Evolutionary conservation across 2,329 filamentous ascomycete species (phyloP).

Genomic region (Dendryphion nanum): DNA sequence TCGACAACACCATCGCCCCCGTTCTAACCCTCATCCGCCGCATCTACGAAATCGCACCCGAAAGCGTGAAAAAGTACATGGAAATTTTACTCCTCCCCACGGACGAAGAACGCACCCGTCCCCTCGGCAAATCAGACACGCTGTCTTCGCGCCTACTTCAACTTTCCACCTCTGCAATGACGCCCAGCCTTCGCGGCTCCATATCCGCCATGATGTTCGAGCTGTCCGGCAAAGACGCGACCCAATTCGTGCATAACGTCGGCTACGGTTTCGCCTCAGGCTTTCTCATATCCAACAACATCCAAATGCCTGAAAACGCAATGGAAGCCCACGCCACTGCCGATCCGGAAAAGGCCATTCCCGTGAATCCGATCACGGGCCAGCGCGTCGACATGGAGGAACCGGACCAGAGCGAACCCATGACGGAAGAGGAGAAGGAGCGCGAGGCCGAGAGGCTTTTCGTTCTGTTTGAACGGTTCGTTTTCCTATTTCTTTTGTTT

Average conservation of each 20-base stretch:
- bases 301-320: slow-evolving; percentile 69
- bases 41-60: slow-evolving; percentile 68
- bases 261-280: slow-evolving; percentile 94
- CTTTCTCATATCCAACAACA: slow-evolving; percentile 80
- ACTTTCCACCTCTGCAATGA: slow-evolving; percentile 70
- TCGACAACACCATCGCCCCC: slow-evolving; percentile 70
- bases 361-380: slow-evolving; percentile 82
- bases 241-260: slow-evolving; percentile 82
- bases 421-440: slow-evolving; percentile 91
- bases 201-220: slow-evolving; percentile 83
- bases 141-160: slow-evolving; percentile 75
- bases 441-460: slow-evolving; percentile 86
- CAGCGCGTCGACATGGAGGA: slow-evolving; percentile 72
- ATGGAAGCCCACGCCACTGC: slow-evolving; percentile 55
- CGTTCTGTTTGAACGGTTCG: slow-evolving; percentile 81
- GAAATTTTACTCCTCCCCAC: slow-evolving; percentile 70
- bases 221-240: slow-evolving; percentile 76
- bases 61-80: slow-evolving; percentile 61
- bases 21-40: slow-evolving; percentile 71
- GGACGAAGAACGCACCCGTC: slow-evolving; percentile 70
- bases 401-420: slow-evolving; percentile 60
- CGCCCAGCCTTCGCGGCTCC: slow-evolving; percentile 69
- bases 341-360: slow-evolving; percentile 27
- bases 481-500: slow-evolving; percentile 7
- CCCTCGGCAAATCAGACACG: slow-evolving; percentile 72